Conservation (phyloP, 176 grass and related monocot species). For the Rhynchospora pubera region DNA sequence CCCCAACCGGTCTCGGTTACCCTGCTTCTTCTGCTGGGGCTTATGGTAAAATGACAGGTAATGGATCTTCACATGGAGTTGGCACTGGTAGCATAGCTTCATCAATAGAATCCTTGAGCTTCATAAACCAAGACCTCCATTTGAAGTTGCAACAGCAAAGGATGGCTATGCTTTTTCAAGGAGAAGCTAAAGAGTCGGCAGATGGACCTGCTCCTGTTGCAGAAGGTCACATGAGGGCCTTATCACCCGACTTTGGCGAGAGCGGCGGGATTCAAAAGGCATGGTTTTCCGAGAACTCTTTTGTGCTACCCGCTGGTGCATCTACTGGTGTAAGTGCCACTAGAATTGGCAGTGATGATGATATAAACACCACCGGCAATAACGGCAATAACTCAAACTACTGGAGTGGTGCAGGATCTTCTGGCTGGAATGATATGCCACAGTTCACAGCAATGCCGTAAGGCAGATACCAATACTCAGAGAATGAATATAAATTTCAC, state of each 20-base stretch:
- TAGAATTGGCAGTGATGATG: constrained; percentile 1
- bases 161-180: constrained; percentile 52
- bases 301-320: background rate
- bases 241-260: background rate
- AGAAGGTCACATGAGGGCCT: background rate
- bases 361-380: constrained; percentile 13
- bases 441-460: constrained; percentile 31
- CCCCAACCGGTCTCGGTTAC: background rate
- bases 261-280: constrained; percentile 2
- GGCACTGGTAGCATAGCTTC: constrained; percentile 51
- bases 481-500: background rate
- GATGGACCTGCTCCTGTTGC: background rate
- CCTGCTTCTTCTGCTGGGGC: background rate
- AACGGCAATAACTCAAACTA: constrained; percentile 20
- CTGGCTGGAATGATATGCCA: constrained; percentile 35
- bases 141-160: constrained; percentile 94
- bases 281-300: constrained; percentile 25
- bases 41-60: background rate
- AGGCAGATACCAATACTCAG: background rate
- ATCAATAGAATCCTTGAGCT: constrained; percentile 92
- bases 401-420: constrained; percentile 22
- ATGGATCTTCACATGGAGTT: constrained; percentile 8
- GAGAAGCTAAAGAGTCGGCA: constrained; percentile 21
- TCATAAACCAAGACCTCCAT: constrained; percentile 97
- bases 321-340: background rate